A percentile compares a stretch with the other conserved stretches of the same genome.
Evolutionary conservation across 192 early-diverging fungal genomes (phyloP).

Genomic region (Gigaspora rosea): DNA sequence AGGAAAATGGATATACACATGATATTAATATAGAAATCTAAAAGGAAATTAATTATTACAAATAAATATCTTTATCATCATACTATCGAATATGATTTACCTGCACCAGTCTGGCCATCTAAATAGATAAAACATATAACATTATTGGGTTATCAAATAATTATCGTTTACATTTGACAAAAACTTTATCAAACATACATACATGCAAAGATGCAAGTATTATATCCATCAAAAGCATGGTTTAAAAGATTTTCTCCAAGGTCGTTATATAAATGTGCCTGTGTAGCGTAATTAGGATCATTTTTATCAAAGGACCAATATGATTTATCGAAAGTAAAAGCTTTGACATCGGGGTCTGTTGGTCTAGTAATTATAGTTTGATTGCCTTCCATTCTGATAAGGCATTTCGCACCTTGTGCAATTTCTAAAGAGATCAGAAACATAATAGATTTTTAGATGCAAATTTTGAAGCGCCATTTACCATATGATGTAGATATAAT

Average conservation of each 20-base stretch:
- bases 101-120: conserved; percentile 81
- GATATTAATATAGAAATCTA: neutral
- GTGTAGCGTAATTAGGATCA: conserved; percentile 67
- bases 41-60: neutral
- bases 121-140: neutral
- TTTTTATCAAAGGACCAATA: conserved; percentile 80
- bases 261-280: conserved; percentile 73
- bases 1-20: neutral
- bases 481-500: neutral
- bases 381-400: conserved; percentile 73
- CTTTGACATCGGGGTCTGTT: conserved; percentile 43
- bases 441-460: neutral
- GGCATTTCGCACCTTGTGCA: conserved; percentile 59
- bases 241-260: conserved; percentile 77
- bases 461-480: too few species aligned
- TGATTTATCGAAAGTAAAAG: conserved; percentile 88
- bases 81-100: conserved; percentile 71
- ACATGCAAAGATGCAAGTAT: conserved; percentile 93
- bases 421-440: conserved; percentile 46
- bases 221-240: conserved; percentile 89
- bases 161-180: conserved; percentile 1
- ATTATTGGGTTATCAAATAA: neutral
- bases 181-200: conserved; percentile 36
- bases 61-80: conserved; percentile 28
- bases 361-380: conserved; percentile 68